Evolutionary conservation across 352 stramenopile species (phyloP).

Genomic region (Thraustochytrium striatum): DNA sequence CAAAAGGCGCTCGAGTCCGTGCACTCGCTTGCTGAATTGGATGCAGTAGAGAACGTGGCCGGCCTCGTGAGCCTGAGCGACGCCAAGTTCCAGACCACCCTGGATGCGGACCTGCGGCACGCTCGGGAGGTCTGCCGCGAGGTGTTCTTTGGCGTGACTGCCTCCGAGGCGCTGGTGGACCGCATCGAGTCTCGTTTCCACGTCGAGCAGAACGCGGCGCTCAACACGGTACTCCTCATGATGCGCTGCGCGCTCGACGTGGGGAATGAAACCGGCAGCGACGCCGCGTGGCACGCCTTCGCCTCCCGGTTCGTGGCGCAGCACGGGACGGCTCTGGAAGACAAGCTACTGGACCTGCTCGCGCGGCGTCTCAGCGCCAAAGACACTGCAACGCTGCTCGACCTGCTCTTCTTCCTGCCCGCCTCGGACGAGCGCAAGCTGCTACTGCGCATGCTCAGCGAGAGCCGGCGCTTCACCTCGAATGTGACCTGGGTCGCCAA

Average conservation of each 20-base stretch:
- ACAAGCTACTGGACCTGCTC: neutral
- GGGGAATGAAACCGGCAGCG: neutral
- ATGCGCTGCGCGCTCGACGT: neutral
- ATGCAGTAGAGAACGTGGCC: conserved; percentile 33
- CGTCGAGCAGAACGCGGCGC: conserved; percentile 4
- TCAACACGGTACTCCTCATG: conserved; percentile 22
- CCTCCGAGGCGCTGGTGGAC: neutral
- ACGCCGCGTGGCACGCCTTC: conserved; percentile 12
- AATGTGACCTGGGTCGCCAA: neutral
- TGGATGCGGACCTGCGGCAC: conserved; percentile 15
- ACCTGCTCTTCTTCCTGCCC: conserved; percentile 26
- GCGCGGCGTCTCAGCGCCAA: neutral
- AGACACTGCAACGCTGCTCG: neutral
- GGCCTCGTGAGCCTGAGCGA: conserved; percentile 18
- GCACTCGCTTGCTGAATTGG: conserved; percentile 21
- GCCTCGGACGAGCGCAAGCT: conserved; percentile 3
- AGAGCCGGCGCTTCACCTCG: neutral
- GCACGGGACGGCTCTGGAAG: neutral
- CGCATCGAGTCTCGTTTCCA: conserved; percentile 24
- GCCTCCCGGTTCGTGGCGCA: neutral
- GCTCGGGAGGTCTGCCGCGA: conserved; percentile 33
- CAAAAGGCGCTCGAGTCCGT: neutral
- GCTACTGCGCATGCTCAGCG: neutral
- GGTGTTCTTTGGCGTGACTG: conserved; percentile 24
- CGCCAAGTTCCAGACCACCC: neutral